phyloP scores from a whole-genome alignment of 2,329 filamentous ascomycete genomes.

The Trichoderma koningii region DNA sequence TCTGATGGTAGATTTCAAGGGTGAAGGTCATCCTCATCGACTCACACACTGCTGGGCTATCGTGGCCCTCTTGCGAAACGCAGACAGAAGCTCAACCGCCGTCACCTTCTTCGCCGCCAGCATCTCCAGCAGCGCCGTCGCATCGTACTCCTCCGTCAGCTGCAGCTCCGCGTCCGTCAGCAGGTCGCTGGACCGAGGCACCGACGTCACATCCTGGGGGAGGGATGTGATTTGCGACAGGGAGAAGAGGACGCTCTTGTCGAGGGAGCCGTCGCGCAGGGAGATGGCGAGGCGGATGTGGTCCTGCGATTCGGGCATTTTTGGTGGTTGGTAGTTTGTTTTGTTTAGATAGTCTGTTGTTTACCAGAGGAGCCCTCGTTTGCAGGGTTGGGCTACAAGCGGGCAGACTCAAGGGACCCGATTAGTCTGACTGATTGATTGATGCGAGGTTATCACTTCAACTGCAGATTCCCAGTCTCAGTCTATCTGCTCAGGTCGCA shows the following conservation, averaged over 20 bases:
- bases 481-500: too few relatives aligned
- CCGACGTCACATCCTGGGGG: constrained; percentile 19
- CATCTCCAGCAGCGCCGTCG: constrained; percentile 22
- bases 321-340: background rate
- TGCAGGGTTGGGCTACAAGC: too few relatives aligned
- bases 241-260: constrained; percentile 23
- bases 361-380: too few relatives aligned
- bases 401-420: too few relatives aligned
- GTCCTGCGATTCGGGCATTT: constrained; percentile 16
- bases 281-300: constrained; percentile 16
- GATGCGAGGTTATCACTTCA: too few relatives aligned
- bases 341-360: too few relatives aligned
- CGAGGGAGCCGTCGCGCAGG: constrained; percentile 17
- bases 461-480: too few relatives aligned
- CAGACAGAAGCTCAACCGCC: constrained; percentile 11
- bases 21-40: background rate
- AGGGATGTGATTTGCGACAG: background rate
- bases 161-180: constrained; percentile 18
- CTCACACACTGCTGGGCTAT: constrained; percentile 25
- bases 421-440: too few relatives aligned
- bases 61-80: constrained; percentile 24
- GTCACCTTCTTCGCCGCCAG: constrained; percentile 19
- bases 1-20: too few relatives aligned
- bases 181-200: constrained; percentile 14
- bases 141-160: constrained; percentile 22